These are phyloP conservation scores for Talaromyces pinophilus DNA, from an alignment of 2,329 filamentous ascomycete genomes.

Conservation along the genomic window DNA sequence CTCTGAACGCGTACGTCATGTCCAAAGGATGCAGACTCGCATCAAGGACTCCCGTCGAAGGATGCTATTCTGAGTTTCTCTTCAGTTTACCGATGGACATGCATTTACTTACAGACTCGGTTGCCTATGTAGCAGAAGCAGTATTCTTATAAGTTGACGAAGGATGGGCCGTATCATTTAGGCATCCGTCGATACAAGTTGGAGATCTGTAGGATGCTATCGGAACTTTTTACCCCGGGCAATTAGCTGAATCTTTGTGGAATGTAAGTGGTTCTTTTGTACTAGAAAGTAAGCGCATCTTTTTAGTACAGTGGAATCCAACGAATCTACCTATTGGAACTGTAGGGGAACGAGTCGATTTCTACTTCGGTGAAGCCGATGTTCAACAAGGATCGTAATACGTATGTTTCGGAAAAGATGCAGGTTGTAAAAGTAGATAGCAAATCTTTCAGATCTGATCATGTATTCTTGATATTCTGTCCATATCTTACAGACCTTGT, in stretches of 20 bases:
- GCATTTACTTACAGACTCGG: background rate
- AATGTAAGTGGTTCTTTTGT: too few relatives aligned
- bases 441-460: background rate
- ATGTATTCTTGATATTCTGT: background rate
- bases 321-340: background rate
- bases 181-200: background rate
- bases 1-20: background rate
- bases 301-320: too few relatives aligned
- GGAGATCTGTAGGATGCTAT: background rate
- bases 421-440: background rate
- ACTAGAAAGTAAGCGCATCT: too few relatives aligned
- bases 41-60: background rate
- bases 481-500: background rate
- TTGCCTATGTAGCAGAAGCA: background rate
- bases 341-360: background rate
- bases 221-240: background rate
- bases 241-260: background rate
- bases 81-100: background rate
- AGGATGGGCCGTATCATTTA: background rate
- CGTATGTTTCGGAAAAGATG: background rate
- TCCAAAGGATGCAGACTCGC: background rate
- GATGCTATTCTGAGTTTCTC: background rate
- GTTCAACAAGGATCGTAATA: background rate
- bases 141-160: background rate
- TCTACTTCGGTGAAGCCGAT: background rate